phyloP scores from a whole-genome alignment of 2,329 filamentous ascomycete genomes.

The Chaetomiaceae sp. region DNA sequence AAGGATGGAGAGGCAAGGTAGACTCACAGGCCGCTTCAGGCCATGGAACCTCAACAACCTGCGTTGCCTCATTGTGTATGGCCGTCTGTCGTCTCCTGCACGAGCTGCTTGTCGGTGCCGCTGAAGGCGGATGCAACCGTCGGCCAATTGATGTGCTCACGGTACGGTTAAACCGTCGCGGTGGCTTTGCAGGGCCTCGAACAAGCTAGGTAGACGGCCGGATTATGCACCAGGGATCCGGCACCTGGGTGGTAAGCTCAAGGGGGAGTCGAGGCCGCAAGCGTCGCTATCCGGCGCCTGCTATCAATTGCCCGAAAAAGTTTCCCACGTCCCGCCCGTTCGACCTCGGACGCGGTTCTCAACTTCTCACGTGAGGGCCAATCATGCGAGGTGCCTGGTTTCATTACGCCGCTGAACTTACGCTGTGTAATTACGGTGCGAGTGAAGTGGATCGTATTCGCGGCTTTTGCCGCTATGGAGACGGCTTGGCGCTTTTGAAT shows the following conservation, averaged over 20 bases:
- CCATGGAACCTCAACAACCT: conserved; percentile 62
- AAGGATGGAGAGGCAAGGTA: not conserved
- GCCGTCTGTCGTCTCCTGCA: not conserved
- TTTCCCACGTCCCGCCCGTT: conserved; percentile 11
- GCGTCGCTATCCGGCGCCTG: not conserved
- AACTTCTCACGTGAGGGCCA: conserved; percentile 17
- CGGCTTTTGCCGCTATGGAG: conserved; percentile 9
- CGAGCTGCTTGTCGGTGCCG: not conserved
- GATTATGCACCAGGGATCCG: not conserved
- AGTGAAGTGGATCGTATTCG: no score
- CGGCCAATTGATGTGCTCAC: conserved; percentile 6
- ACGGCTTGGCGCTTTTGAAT: not conserved
- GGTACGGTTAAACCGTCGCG: not conserved
- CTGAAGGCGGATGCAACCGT: not conserved
- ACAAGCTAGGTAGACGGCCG: not conserved
- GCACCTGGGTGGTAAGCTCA: not conserved
- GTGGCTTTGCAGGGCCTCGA: not conserved
- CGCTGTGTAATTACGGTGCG: not conserved
- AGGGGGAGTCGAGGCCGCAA: not conserved
- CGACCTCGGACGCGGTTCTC: conserved; percentile 2
- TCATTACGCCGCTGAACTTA: not conserved
- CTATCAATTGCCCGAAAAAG: conserved; percentile 12
- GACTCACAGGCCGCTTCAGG: conserved; percentile 60
- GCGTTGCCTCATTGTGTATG: conserved; percentile 45
- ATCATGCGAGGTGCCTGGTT: not conserved